Conservation (phyloP, 2,329 filamentous ascomycete genomes). For the Epichloe sp. region DNA sequence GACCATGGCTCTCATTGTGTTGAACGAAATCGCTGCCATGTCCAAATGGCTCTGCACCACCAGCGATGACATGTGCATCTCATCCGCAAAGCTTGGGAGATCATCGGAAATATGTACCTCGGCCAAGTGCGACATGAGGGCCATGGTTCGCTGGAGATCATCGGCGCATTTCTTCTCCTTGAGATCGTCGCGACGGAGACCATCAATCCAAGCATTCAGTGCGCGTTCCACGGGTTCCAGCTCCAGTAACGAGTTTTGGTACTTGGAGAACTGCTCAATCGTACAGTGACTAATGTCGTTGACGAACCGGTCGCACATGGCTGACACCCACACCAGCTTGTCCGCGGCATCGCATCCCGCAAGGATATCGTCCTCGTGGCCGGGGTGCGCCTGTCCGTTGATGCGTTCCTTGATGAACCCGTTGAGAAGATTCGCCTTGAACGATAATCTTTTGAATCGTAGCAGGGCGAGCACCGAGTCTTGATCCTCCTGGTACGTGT, state of each 20-base stretch:
- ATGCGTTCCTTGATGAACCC: slow-evolving; percentile 69
- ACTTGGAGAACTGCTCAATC: slow-evolving; percentile 62
- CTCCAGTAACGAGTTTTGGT: slow-evolving; percentile 71
- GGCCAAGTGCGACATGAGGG: slow-evolving; percentile 73
- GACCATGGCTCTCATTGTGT: slow-evolving; percentile 51
- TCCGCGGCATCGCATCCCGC: slow-evolving; percentile 70
- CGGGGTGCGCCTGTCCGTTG: slow-evolving; percentile 50
- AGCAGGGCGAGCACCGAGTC: slow-evolving; percentile 83
- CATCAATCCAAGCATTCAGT: slow-evolving; percentile 79
- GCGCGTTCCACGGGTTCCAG: slow-evolving; percentile 84
- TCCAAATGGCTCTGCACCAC: slow-evolving; percentile 75
- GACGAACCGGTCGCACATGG: slow-evolving; percentile 74
- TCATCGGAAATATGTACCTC: slow-evolving; percentile 64
- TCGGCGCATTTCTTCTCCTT: slow-evolving; percentile 72
- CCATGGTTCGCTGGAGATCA: slow-evolving; percentile 72
- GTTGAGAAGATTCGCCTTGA: slow-evolving; percentile 73
- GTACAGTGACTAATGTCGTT: slow-evolving; percentile 69
- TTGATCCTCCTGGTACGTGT: slow-evolving; percentile 65
- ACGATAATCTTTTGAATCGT: slow-evolving; percentile 73
- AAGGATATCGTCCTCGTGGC: slow-evolving; percentile 67
- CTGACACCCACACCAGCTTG: slow-evolving; percentile 71
- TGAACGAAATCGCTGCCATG: slow-evolving; percentile 55
- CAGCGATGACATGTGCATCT: slow-evolving; percentile 62
- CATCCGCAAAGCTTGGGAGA: slow-evolving; percentile 62
- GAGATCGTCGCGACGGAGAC: slow-evolving; percentile 68